These are phyloP conservation scores for Epicoccum nigrum DNA, from an alignment of 2,329 filamentous ascomycete genomes.

Conservation along the genomic window DNA sequence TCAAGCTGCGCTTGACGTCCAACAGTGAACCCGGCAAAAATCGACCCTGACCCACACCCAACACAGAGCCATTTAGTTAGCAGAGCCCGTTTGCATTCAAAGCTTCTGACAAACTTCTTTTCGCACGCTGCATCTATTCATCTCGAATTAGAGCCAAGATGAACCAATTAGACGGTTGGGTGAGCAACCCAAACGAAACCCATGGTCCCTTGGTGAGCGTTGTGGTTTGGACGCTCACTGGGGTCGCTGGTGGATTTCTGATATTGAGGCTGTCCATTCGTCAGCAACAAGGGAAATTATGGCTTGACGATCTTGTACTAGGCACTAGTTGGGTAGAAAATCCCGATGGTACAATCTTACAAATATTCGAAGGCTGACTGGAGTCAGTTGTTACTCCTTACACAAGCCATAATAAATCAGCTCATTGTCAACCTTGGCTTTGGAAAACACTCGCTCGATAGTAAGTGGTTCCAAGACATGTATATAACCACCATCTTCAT, in stretches of 20 bases:
- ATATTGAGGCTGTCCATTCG: constrained; percentile 17
- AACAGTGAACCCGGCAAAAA: not conserved
- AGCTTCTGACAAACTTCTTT: too few species aligned
- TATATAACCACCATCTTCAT: not conserved
- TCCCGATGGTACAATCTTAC: not conserved
- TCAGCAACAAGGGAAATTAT: constrained; percentile 19
- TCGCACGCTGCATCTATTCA: not conserved
- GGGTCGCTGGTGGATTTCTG: constrained; percentile 15
- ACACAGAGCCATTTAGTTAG: not conserved
- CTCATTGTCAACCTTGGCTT: constrained; percentile 20
- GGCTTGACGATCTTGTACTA: constrained; percentile 20
- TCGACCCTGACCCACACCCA: not conserved
- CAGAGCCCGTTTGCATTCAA: not conserved
- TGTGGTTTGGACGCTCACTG: constrained; percentile 17
- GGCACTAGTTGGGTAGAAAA: constrained; percentile 18
- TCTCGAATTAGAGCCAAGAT: not conserved
- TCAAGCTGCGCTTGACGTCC: not conserved
- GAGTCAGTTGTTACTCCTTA: constrained; percentile 14
- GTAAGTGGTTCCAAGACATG: constrained; percentile 4
- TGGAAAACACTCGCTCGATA: constrained; percentile 19
- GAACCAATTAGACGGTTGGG: constrained; percentile 12
- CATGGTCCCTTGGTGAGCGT: constrained; percentile 19
- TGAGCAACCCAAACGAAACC: constrained; percentile 17
- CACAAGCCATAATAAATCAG: constrained; percentile 22
- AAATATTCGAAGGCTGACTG: not conserved